Evolutionary conservation across 2,329 filamentous ascomycete species (phyloP), one percentile per base, ranked within the genome.

Genomic region (Microdochium bolleyi): DNA sequence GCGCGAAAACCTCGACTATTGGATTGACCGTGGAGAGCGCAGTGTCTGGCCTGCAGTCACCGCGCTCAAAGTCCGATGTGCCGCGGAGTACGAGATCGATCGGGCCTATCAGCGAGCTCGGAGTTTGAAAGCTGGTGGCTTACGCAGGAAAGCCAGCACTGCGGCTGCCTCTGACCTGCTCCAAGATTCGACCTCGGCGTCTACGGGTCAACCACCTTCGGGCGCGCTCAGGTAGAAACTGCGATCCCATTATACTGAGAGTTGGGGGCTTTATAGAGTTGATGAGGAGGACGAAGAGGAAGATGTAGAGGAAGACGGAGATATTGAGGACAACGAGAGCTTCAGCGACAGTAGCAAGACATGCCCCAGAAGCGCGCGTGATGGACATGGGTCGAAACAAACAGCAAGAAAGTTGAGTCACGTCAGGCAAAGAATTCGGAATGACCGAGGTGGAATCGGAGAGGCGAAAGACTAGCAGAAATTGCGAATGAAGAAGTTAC

Each of bases 31-130:
- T 52, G 92, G 92, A 1, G 92, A 97, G 70, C 75, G 85, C 56
- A 92, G 88, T 58, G 90, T 96, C 0, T 97, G 92, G 92, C 92
- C 92, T 0, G 89, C 90, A 2, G 83, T 96, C 2, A 85, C 85
- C 30, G 89, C 91, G 14, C 70, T 97, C 56, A 86, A 87, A 60
- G 85, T 95, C 7, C 76, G 92, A 7, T 94, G 89, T 67, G 87
- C 85, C 3, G 80, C 97, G 8, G 92, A 97, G 68, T 86, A 91
- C 52, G 91, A 95, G 65, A 75, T 97, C 11, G 92, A 96, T 66
- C 76, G 85, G 49, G 88, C 89, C 0, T 96, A 95, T 67, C 88
- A 95, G 67, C 74, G 87, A 53, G 87, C 92, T 0, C 76, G 89
- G 55, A 79, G 85, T 56, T 67, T 80, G 27, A 81, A 80, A 62